These are phyloP conservation scores for Alnus rubra DNA, from an alignment of 306 rosid genomes.

Conservation along the genomic window DNA sequence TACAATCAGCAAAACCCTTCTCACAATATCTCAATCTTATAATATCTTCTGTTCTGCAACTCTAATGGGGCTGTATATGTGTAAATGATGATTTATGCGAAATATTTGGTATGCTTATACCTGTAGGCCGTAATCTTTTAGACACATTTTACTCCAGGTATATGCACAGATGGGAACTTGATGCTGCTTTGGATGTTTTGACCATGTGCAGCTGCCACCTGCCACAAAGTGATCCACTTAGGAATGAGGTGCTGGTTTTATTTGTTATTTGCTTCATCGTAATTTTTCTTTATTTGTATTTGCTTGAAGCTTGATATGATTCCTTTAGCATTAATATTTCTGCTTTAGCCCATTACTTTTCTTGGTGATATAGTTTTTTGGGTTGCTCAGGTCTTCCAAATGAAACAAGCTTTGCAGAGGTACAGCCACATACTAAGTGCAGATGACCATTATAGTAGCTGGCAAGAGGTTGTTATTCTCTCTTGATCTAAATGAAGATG, in stretches of 20 bases:
- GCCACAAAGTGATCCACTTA: constrained; percentile 55
- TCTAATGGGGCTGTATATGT: background rate
- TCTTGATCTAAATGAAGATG: constrained; percentile 19
- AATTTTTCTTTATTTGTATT: constrained; percentile 13
- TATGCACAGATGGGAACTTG: constrained; percentile 85
- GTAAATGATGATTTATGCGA: background rate
- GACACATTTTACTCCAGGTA: constrained; percentile 50
- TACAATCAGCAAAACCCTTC: background rate
- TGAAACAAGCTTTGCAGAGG: constrained; percentile 88
- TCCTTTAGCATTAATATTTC: background rate
- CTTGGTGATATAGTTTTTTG: constrained; percentile 34
- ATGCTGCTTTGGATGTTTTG: constrained; percentile 94
- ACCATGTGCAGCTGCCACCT: constrained; percentile 99
- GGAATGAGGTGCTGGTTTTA: constrained; percentile 61
- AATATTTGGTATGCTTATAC: constrained; percentile 14
- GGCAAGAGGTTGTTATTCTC: constrained; percentile 82
- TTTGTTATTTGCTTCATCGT: constrained; percentile 29
- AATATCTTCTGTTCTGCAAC: background rate
- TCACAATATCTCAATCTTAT: background rate
- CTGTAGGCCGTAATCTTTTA: constrained; percentile 15
- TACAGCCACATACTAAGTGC: constrained; percentile 86
- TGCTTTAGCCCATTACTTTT: constrained; percentile 19
- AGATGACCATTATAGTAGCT: constrained; percentile 82
- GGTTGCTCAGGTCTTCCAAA: constrained; percentile 68
- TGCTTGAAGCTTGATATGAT: constrained; percentile 2